A percentile compares a stretch with the other conserved stretches of the same genome.
Evolutionary conservation across 1,284 basidiomycete genomes (phyloP).

Genomic region (Chondrostereum purpureum): DNA sequence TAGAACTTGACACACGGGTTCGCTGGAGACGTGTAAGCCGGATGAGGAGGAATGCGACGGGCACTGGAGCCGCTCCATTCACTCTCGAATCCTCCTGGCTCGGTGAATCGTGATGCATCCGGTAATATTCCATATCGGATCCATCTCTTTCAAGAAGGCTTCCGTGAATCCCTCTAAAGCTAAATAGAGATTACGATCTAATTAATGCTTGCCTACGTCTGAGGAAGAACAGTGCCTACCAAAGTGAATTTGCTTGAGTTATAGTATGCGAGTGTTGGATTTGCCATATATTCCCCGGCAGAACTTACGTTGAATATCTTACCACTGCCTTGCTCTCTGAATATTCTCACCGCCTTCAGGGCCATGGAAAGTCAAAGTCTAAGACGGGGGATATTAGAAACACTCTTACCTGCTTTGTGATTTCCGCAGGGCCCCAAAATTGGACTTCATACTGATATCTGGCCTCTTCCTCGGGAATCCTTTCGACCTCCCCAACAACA

Average conservation of each 20-base stretch:
- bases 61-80: constrained; percentile 22
- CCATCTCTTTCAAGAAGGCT: constrained; percentile 26
- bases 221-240: too few relatives aligned
- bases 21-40: constrained; percentile 17
- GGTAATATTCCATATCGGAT: constrained; percentile 34
- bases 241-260: background rate
- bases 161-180: constrained; percentile 21
- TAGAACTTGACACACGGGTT: constrained; percentile 13
- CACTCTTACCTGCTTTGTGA: too few relatives aligned
- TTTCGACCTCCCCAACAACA: constrained; percentile 24
- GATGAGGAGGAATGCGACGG: constrained; percentile 19
- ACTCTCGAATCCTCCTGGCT: constrained; percentile 30
- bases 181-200: background rate
- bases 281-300: constrained; percentile 24
- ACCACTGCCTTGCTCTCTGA: constrained; percentile 21
- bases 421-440: constrained; percentile 29
- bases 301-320: constrained; percentile 28
- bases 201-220: background rate
- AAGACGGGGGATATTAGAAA: too few relatives aligned
- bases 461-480: constrained; percentile 21
- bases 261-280: constrained; percentile 25
- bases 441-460: constrained; percentile 23
- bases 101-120: too few relatives aligned
- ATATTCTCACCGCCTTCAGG: constrained; percentile 1
- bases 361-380: background rate